phyloP scores from a whole-genome alignment of 371 early-diverging fungal genomes.

The Apophysomyces elegans region DNA sequence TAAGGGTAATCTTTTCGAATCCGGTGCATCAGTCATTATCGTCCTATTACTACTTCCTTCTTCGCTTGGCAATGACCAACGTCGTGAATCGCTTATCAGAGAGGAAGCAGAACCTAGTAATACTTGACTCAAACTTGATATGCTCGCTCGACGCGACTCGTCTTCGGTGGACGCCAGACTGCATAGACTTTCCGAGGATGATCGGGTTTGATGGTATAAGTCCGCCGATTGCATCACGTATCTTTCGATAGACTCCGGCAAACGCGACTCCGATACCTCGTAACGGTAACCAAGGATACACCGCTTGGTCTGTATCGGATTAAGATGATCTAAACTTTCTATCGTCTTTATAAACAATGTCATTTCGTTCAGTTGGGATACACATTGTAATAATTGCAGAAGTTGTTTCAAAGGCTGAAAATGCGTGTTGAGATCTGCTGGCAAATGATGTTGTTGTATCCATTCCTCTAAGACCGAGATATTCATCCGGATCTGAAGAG shows the following conservation, averaged over 20 bases:
- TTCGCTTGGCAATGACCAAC: neutral
- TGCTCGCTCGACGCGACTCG: conserved; percentile 8
- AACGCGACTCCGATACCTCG: conserved; percentile 74
- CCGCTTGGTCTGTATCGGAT: conserved; percentile 69
- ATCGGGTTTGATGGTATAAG: conserved; percentile 29
- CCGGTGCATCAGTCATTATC: neutral
- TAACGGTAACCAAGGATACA: conserved; percentile 82
- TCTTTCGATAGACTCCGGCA: conserved; percentile 67
- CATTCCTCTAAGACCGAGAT: conserved; percentile 81
- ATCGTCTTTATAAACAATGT: conserved; percentile 70
- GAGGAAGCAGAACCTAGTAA: neutral
- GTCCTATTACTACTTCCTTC: too few species aligned
- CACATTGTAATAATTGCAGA: conserved; percentile 79
- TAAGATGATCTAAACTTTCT: conserved; percentile 61
- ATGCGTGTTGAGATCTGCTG: conserved; percentile 36
- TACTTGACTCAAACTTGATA: conserved; percentile 6
- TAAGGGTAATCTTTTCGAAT: neutral
- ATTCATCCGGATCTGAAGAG: conserved; percentile 86
- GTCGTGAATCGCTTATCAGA: too few species aligned
- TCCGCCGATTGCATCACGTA: conserved; percentile 63
- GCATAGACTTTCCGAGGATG: conserved; percentile 29
- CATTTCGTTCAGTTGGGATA: conserved; percentile 70
- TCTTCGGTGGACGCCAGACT: conserved; percentile 5
- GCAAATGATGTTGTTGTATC: conserved; percentile 61
- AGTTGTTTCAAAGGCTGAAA: conserved; percentile 74